phyloP scores from a whole-genome alignment of 805 yeast species.

The Hanseniaspora lachancei region DNA sequence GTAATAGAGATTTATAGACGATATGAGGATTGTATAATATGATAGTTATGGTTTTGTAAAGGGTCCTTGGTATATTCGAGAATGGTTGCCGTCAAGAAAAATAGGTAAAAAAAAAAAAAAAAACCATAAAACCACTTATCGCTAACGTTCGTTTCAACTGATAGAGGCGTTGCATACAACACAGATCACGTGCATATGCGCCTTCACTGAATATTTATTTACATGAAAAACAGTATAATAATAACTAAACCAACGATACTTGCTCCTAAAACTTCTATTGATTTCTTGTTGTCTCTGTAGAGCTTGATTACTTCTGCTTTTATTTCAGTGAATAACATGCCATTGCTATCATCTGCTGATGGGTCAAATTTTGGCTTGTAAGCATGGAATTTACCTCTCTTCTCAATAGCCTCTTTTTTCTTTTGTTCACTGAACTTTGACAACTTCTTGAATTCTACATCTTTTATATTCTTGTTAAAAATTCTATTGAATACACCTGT shows the following conservation, averaged over 20 bases:
- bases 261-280: conserved; percentile 18
- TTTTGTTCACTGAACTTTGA: conserved; percentile 23
- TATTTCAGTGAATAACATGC: not conserved
- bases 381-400: conserved; percentile 19
- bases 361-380: conserved; percentile 23
- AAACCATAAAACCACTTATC: too few relatives aligned
- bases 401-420: conserved; percentile 17
- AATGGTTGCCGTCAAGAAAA: too few relatives aligned
- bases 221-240: conserved; percentile 1
- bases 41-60: too few relatives aligned
- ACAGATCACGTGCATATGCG: not conserved
- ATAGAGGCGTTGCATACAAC: too few relatives aligned
- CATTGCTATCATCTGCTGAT: not conserved
- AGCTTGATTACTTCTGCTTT: conserved; percentile 13
- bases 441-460: conserved; percentile 38
- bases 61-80: too few relatives aligned
- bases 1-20: too few relatives aligned
- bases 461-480: conserved; percentile 37
- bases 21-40: too few relatives aligned
- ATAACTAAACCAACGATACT: conserved; percentile 16
- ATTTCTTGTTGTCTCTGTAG: conserved; percentile 17
- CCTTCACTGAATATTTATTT: not conserved
- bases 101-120: too few relatives aligned
- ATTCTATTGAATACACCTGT: conserved; percentile 41
- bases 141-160: too few relatives aligned